Conservation (phyloP, 441 rosid genomes). For the Oxalis stricta region DNA sequence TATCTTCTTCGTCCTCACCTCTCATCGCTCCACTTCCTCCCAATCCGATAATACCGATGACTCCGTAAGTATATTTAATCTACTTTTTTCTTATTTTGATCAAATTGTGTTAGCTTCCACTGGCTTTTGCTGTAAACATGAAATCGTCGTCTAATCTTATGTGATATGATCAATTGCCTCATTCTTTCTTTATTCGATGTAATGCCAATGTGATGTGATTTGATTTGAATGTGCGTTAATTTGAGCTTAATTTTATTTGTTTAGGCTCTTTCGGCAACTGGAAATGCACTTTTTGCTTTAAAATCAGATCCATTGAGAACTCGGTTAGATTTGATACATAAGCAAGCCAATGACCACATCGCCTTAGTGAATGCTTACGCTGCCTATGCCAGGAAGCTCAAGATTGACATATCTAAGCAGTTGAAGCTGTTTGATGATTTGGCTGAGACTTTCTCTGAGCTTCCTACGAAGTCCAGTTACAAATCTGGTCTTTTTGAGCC, state of each 20-base stretch:
- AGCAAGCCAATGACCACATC: conserved; percentile 82
- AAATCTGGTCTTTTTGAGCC: conserved; percentile 32
- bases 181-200: neutral
- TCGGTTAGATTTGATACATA: conserved; percentile 62
- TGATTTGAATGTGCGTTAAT: too few relatives aligned
- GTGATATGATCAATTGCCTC: too few relatives aligned
- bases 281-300: conserved; percentile 51
- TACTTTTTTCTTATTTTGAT: neutral
- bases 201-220: too few relatives aligned
- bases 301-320: conserved; percentile 76
- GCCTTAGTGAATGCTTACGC: conserved; percentile 72
- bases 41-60: too few relatives aligned
- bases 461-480: conserved; percentile 36
- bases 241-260: too few relatives aligned
- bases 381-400: conserved; percentile 77
- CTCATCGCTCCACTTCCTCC: conserved; percentile 24
- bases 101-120: neutral
- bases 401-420: conserved; percentile 72
- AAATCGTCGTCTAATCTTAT: too few relatives aligned
- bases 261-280: conserved; percentile 40
- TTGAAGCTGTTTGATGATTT: conserved; percentile 59
- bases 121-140: neutral
- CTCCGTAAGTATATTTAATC: conserved; percentile 25
- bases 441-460: conserved; percentile 48
- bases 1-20: conserved; percentile 56